Conservation (phyloP, 345 rosid genomes). For the Trapa bicornis region DNA sequence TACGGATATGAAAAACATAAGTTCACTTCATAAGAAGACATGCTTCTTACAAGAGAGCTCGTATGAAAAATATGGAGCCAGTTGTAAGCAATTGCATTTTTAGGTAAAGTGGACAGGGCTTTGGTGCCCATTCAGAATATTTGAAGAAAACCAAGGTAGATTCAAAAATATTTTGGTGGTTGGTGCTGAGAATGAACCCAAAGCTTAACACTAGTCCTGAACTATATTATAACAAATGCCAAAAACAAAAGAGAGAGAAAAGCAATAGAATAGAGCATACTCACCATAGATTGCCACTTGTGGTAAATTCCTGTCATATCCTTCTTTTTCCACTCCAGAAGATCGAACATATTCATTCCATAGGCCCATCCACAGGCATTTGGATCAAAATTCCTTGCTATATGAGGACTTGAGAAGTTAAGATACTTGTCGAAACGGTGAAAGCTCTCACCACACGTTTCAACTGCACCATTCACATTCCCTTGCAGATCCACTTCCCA, state of each 20-base stretch:
- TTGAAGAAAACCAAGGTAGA: not conserved
- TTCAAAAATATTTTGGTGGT: not conserved
- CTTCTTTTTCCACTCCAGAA: constrained; percentile 79
- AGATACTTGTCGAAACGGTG: constrained; percentile 94
- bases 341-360: constrained; percentile 94
- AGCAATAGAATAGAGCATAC: constrained; percentile 5
- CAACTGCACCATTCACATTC: constrained; percentile 94
- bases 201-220: not conserved
- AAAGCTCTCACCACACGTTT: constrained; percentile 97
- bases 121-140: not conserved
- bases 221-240: not conserved
- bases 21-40: not conserved
- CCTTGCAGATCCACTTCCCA: constrained; percentile 81
- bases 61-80: not conserved
- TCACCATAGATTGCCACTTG: constrained; percentile 95
- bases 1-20: not conserved
- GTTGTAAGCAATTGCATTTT: not conserved
- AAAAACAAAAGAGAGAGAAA: not conserved
- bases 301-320: constrained; percentile 96
- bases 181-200: not conserved
- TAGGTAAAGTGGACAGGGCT: not conserved
- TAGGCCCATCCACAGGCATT: constrained; percentile 99
- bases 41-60: not conserved
- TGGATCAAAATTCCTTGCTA: constrained; percentile 75
- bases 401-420: constrained; percentile 85